A percentile compares a stretch with the other conserved stretches of the same genome.
Evolutionary conservation across 2,329 filamentous ascomycete genomes (phyloP).

Genomic region (Fusarium camptoceras): DNA sequence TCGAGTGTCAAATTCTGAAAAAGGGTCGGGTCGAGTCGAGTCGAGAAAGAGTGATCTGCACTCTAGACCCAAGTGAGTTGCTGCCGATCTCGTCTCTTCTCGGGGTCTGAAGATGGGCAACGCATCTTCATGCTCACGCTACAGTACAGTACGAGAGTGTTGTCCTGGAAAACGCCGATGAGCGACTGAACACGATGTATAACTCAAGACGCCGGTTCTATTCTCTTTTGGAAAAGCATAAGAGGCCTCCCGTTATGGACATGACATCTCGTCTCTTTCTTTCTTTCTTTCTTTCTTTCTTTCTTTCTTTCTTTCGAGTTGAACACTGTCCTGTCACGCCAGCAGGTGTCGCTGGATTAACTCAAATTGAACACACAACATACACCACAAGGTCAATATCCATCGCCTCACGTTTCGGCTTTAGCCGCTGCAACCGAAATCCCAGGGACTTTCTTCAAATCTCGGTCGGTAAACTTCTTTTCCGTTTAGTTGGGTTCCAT

Average conservation of each 20-base stretch:
- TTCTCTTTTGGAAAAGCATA: background rate
- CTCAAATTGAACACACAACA: background rate
- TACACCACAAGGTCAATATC: conserved; percentile 1
- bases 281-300: too few relatives aligned
- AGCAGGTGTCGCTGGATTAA: background rate
- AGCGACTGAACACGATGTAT: conserved; percentile 12
- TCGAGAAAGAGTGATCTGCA: conserved; percentile 30
- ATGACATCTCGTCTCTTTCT: background rate
- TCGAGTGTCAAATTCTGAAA: conserved; percentile 15
- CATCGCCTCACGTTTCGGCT: background rate
- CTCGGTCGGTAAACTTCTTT: conserved; percentile 7
- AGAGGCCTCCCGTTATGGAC: conserved; percentile 22
- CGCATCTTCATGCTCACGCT: background rate
- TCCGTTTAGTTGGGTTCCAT: conserved; percentile 13
- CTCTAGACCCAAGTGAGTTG: conserved; percentile 11
- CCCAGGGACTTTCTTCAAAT: conserved; percentile 3
- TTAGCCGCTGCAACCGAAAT: conserved; percentile 2
- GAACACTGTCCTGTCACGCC: background rate
- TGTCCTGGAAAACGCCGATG: conserved; percentile 9
- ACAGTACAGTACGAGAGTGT: background rate
- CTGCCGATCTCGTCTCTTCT: conserved; percentile 24
- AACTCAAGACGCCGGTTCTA: background rate
- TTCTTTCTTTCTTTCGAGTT: background rate
- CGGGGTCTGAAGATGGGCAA: conserved; percentile 10
- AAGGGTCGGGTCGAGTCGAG: background rate